Evolutionary conservation across 2,329 filamentous ascomycete genomes (phyloP).

Genomic region (Xylogone sp.): DNA sequence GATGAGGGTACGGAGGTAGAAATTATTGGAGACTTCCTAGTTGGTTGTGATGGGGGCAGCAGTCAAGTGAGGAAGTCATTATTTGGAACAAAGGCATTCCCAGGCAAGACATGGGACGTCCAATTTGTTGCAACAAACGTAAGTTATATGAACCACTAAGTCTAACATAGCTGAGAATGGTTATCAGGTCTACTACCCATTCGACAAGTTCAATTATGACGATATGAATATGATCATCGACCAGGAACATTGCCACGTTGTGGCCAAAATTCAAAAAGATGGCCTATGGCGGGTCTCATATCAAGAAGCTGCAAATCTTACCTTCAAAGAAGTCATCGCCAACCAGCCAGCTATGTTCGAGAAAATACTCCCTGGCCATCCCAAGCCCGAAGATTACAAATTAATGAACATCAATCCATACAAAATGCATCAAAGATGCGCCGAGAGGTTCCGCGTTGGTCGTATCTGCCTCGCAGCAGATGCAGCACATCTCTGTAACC

Average conservation of each 20-base stretch:
- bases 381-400: conserved; percentile 52
- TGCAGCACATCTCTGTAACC: conserved; percentile 50
- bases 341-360: conserved; percentile 52
- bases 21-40: conserved; percentile 52
- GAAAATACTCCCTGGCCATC: conserved; percentile 54
- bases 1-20: conserved; percentile 30
- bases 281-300: conserved; percentile 62
- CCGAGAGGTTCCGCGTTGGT: conserved; percentile 39
- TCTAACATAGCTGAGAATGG: not conserved
- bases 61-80: conserved; percentile 44
- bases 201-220: conserved; percentile 46
- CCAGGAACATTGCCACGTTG: conserved; percentile 59
- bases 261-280: conserved; percentile 52
- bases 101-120: conserved; percentile 54
- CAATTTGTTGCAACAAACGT: conserved; percentile 63
- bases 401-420: conserved; percentile 48
- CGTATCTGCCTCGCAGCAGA: conserved; percentile 42
- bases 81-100: conserved; percentile 49
- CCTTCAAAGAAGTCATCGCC: conserved; percentile 46
- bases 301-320: conserved; percentile 50
- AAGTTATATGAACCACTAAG: not conserved
- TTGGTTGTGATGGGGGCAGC: conserved; percentile 54
- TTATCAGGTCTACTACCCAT: conserved; percentile 59
- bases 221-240: conserved; percentile 60
- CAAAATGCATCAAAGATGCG: conserved; percentile 44